phyloP scores from a whole-genome alignment of 441 rosid genomes.

The Erodium trifolium region DNA sequence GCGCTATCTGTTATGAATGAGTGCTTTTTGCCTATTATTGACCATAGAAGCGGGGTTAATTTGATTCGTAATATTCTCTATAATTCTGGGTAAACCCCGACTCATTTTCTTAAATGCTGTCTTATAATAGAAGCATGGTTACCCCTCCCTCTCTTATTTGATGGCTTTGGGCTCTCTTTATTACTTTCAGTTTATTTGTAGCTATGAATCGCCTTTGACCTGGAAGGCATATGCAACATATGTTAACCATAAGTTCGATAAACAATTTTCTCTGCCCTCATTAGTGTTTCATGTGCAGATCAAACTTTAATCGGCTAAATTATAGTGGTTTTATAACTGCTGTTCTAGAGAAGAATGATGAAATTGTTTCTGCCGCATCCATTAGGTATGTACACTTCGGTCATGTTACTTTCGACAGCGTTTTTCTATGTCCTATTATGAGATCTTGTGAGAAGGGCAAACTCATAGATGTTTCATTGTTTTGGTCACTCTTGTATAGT shows the following conservation, averaged over 20 bases:
- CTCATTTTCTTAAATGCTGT: not conserved
- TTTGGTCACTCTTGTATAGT: constrained; percentile 2
- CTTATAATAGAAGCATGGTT: not conserved
- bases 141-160: not conserved
- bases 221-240: not conserved
- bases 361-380: constrained; percentile 72
- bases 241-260: not conserved
- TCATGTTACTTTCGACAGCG: constrained; percentile 9
- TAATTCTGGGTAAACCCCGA: constrained; percentile 52
- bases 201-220: not conserved
- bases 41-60: constrained; percentile 80
- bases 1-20: constrained; percentile 85
- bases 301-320: constrained; percentile 72
- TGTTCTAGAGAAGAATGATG: constrained; percentile 82
- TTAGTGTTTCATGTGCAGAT: constrained; percentile 39
- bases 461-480: constrained; percentile 4
- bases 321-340: constrained; percentile 67
- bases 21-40: constrained; percentile 78
- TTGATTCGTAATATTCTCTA: constrained; percentile 77
- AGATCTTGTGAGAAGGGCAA: not conserved
- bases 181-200: not conserved
- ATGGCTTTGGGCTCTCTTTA: not conserved
- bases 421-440: constrained; percentile 5
- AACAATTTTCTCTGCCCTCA: not conserved
- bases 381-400: constrained; percentile 46